phyloP scores from a whole-genome alignment of 2,329 filamentous ascomycete species.

The Trichoderma sp. region DNA sequence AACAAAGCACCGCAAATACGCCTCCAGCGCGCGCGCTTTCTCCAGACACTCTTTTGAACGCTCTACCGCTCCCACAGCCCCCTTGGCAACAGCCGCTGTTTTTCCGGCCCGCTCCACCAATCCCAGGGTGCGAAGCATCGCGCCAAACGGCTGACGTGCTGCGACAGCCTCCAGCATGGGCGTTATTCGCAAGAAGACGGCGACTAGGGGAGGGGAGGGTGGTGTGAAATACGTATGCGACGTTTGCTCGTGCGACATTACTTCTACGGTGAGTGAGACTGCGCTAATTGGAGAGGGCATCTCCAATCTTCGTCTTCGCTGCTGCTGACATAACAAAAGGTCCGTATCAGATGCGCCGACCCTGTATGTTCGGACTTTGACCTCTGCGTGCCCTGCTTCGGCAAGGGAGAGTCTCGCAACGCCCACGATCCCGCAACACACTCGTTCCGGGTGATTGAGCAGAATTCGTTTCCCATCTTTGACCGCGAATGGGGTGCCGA shows the following conservation, averaged over 20 bases:
- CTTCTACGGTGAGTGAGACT: conserved; percentile 73
- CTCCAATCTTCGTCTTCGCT: background rate
- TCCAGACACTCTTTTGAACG: conserved; percentile 15
- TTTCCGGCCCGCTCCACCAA: conserved; percentile 17
- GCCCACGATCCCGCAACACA: conserved; percentile 85
- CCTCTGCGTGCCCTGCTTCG: conserved; percentile 92
- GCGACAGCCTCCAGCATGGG: conserved; percentile 58
- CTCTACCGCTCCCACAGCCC: background rate
- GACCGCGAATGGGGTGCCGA: conserved; percentile 94
- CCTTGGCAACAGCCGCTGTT: conserved; percentile 8
- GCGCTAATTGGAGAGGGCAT: background rate
- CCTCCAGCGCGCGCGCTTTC: conserved; percentile 22
- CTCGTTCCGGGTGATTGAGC: conserved; percentile 90
- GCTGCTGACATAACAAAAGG: conserved; percentile 48
- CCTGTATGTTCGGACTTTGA: conserved; percentile 87
- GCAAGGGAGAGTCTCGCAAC: conserved; percentile 73
- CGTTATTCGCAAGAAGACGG: conserved; percentile 94
- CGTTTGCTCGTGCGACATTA: conserved; percentile 94
- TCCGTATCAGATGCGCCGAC: conserved; percentile 90
- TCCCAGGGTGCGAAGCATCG: conserved; percentile 15
- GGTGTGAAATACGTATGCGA: conserved; percentile 97
- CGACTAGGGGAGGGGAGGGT: conserved; percentile 77
- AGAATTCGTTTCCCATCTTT: conserved; percentile 97
- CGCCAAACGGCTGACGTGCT: conserved; percentile 10
- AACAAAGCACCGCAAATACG: conserved; percentile 26